phyloP scores from a whole-genome alignment of 2,329 filamentous ascomycete species.

The Exophiala spinifera region DNA sequence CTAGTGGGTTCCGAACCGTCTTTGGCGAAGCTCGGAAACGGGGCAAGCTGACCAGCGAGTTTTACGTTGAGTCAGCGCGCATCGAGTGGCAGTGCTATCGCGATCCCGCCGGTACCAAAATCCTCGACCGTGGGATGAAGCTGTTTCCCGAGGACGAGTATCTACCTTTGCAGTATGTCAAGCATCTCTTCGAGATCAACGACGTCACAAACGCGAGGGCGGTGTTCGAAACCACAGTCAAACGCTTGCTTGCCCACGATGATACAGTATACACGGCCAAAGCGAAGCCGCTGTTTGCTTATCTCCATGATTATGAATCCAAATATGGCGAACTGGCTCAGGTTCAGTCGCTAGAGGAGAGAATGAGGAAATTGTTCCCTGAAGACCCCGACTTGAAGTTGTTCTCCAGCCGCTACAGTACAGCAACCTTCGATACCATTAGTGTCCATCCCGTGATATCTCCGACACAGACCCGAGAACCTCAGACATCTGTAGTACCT shows the following conservation, averaged over 20 bases:
- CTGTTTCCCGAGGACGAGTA: constrained; percentile 90
- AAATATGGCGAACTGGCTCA: constrained; percentile 90
- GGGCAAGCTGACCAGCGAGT: constrained; percentile 86
- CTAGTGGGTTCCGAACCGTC: constrained; percentile 72
- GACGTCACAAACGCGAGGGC: constrained; percentile 94
- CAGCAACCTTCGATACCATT: constrained; percentile 75
- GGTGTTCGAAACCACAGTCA: constrained; percentile 92
- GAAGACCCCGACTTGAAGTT: constrained; percentile 73
- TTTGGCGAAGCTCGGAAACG: constrained; percentile 85
- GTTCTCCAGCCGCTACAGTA: constrained; percentile 74
- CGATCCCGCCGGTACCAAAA: constrained; percentile 86
- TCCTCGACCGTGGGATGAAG: constrained; percentile 90
- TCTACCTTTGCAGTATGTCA: constrained; percentile 93
- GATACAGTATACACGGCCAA: constrained; percentile 72
- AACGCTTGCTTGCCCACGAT: constrained; percentile 62
- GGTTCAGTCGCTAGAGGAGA: constrained; percentile 82
- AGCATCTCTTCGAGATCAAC: constrained; percentile 86
- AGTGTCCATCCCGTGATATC: constrained; percentile 80
- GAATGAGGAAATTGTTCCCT: constrained; percentile 92
- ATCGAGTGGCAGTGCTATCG: constrained; percentile 97
- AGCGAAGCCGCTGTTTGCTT: constrained; percentile 80
- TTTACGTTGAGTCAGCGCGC: constrained; percentile 88
- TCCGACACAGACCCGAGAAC: constrained; percentile 72
- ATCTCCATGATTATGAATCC: constrained; percentile 93
- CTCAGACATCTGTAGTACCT: constrained; percentile 46